Conservation (phyloP, 1,284 basidiomycete species). For the Ceratobasidium sp. region DNA sequence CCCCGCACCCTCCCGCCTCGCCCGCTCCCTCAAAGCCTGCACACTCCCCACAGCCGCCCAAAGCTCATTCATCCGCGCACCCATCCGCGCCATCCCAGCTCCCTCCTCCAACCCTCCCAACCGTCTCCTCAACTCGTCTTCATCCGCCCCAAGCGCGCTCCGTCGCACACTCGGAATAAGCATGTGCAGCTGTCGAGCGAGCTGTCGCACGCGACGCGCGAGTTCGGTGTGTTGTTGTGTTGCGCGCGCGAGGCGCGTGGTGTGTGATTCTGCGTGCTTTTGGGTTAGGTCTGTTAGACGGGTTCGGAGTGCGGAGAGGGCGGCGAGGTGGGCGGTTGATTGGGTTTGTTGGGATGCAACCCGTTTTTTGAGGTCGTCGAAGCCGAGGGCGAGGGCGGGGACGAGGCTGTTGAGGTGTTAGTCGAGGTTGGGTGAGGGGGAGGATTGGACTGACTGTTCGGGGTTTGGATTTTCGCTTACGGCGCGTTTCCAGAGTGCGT, state of each 20-base stretch:
- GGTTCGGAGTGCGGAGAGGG: slow-evolving; percentile 57
- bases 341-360: slow-evolving; percentile 83
- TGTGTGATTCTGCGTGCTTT: slow-evolving; percentile 76
- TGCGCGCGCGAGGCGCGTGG: slow-evolving; percentile 76
- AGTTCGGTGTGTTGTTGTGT: slow-evolving; percentile 79
- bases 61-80: slow-evolving; percentile 82
- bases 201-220: slow-evolving; percentile 77
- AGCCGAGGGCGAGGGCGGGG: slow-evolving; percentile 84
- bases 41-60: slow-evolving; percentile 90
- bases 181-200: slow-evolving; percentile 83
- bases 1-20: slow-evolving; percentile 59
- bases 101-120: slow-evolving; percentile 85
- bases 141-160: slow-evolving; percentile 83
- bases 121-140: slow-evolving; percentile 76
- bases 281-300: slow-evolving; percentile 57
- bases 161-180: slow-evolving; percentile 83
- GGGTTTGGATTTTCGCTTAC: slow-evolving; percentile 86
- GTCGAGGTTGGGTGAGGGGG: not conserved
- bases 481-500: slow-evolving; percentile 84
- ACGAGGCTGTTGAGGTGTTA: slow-evolving; percentile 69
- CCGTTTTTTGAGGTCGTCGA: slow-evolving; percentile 84
- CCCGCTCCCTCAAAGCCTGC: slow-evolving; percentile 71
- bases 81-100: slow-evolving; percentile 72
- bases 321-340: slow-evolving; percentile 77
- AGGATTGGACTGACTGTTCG: slow-evolving; percentile 72